These are phyloP conservation scores for Mycena filopes DNA, from an alignment of 768 basidiomycete species.

Conservation along the genomic window DNA sequence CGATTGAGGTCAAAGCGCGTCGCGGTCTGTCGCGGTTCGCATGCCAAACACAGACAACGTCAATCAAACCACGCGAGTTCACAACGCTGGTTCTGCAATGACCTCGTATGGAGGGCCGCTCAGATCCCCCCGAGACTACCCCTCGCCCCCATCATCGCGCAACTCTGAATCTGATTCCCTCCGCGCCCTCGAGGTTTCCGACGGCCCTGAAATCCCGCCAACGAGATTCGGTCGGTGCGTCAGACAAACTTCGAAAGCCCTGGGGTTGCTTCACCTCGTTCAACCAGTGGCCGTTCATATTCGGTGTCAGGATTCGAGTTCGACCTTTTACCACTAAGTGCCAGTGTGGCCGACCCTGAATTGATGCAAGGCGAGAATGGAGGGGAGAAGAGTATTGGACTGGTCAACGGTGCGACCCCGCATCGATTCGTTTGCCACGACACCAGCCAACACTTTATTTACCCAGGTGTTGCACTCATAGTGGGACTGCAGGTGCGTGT, in stretches of 20 bases:
- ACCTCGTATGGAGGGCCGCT: constrained; percentile 57
- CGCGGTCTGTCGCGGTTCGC: no score
- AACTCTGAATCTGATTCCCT: constrained; percentile 78
- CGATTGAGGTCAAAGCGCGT: no score
- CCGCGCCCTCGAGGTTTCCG: constrained; percentile 80
- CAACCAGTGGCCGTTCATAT: constrained; percentile 67
- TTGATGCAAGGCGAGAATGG: constrained; percentile 52
- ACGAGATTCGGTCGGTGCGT: constrained; percentile 49
- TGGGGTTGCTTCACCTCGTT: not conserved
- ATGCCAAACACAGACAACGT: no score
- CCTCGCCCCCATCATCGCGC: constrained; percentile 53
- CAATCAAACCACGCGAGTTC: not conserved
- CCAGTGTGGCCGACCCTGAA: constrained; percentile 80
- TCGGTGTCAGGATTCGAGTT: constrained; percentile 85
- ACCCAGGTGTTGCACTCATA: constrained; percentile 83
- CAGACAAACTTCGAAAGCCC: not conserved
- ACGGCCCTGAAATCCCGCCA: constrained; percentile 59
- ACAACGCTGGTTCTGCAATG: constrained; percentile 59
- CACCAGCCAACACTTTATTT: constrained; percentile 1
- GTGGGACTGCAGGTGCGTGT: constrained; percentile 78
- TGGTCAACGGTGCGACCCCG: constrained; percentile 75
- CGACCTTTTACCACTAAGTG: constrained; percentile 80
- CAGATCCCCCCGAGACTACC: constrained; percentile 51
- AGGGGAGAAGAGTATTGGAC: constrained; percentile 77
- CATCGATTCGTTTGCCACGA: not conserved